A percentile compares a stretch with the other conserved stretches of the same genome.
These are phyloP conservation scores for Erodium texanum DNA, from an alignment of 441 rosid species.

Conservation along the genomic window DNA sequence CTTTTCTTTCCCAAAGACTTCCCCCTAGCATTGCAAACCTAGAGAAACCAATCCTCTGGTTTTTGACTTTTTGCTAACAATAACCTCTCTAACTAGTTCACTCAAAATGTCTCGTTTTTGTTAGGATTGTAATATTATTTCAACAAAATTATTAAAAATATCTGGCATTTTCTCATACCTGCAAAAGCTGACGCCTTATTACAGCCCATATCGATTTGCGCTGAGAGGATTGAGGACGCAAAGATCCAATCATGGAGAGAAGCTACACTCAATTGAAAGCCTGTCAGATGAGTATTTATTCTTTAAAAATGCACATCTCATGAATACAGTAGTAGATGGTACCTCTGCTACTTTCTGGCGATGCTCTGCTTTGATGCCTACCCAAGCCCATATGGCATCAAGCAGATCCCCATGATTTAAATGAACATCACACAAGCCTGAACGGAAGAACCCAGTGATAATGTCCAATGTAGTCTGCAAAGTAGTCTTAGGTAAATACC, in stretches of 20 bases:
- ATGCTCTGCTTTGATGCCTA: conserved; percentile 76
- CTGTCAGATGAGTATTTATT: conserved; percentile 22
- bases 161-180: conserved; percentile 43
- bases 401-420: conserved; percentile 85
- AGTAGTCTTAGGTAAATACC: conserved; percentile 13
- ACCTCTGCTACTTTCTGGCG: conserved; percentile 93
- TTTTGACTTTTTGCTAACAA: background rate
- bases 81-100: background rate
- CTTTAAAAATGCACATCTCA: conserved; percentile 19
- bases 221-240: conserved; percentile 89
- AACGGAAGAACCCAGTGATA: conserved; percentile 43
- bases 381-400: conserved; percentile 94
- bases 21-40: background rate
- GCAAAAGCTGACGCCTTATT: conserved; percentile 88
- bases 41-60: background rate
- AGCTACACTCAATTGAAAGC: conserved; percentile 43
- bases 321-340: conserved; percentile 17
- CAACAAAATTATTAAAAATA: background rate
- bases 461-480: conserved; percentile 73
- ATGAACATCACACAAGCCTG: conserved; percentile 74
- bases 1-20: conserved; percentile 1
- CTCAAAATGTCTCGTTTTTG: background rate
- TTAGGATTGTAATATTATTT: background rate
- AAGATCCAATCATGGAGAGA: conserved; percentile 78
- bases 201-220: conserved; percentile 82